Evolutionary conservation across 345 rosid genomes (phyloP).

Genomic region (Hibiscus mutabilis): DNA sequence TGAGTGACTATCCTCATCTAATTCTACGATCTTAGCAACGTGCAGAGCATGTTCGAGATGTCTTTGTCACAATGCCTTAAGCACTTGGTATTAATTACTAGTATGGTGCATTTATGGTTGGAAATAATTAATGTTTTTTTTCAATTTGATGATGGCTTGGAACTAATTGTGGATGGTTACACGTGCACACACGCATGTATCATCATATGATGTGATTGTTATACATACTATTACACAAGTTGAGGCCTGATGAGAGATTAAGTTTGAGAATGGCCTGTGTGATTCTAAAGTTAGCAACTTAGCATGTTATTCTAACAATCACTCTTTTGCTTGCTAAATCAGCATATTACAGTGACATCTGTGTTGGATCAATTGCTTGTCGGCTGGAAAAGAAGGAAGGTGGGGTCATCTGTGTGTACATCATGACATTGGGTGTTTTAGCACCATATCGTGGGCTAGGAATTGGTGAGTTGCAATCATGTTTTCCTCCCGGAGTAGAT

Average conservation of each 20-base stretch:
- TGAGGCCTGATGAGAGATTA: not conserved
- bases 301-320: not conserved
- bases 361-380: constrained; percentile 94
- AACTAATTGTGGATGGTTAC: not conserved
- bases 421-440: constrained; percentile 96
- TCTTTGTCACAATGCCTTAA: not conserved
- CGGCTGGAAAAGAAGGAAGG: constrained; percentile 94
- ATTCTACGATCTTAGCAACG: not conserved
- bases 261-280: not conserved
- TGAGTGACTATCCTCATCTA: not conserved
- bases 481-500: not conserved
- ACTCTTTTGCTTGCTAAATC: constrained; percentile 21
- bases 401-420: constrained; percentile 62
- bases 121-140: not conserved
- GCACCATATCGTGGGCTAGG: constrained; percentile 96
- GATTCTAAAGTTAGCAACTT: not conserved
- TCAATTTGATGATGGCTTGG: not conserved
- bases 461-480: constrained; percentile 51
- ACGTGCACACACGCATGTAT: not conserved
- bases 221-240: not conserved
- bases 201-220: not conserved
- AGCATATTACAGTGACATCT: constrained; percentile 91
- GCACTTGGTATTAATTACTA: not conserved
- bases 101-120: not conserved
- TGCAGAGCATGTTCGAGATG: not conserved